Evolutionary conservation across 768 basidiomycete species (phyloP).

Genomic region (Leccinellum rugosiceps): DNA sequence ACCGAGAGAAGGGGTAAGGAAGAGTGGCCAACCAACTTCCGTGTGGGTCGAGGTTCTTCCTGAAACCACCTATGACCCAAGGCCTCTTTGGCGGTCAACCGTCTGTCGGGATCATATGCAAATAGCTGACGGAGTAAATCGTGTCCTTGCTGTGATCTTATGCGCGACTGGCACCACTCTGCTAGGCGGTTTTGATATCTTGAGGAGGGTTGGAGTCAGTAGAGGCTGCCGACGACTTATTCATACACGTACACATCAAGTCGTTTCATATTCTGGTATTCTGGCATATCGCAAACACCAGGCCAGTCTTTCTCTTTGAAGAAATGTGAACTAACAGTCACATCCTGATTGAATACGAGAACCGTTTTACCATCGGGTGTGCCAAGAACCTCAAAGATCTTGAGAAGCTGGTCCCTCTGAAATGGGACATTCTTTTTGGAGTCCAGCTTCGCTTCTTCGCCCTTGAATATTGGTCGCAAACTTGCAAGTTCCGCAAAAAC

Average conservation of each 20-base stretch:
- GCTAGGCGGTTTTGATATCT: constrained; percentile 60
- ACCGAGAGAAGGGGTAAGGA: background rate
- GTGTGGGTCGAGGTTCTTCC: constrained; percentile 82
- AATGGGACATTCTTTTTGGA: constrained; percentile 97
- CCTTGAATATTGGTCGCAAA: constrained; percentile 95
- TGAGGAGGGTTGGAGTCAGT: constrained; percentile 17
- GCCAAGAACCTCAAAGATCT: constrained; percentile 95
- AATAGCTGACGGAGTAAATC: constrained; percentile 87
- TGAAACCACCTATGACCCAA: constrained; percentile 88
- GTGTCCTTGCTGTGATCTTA: constrained; percentile 61
- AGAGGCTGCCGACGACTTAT: background rate
- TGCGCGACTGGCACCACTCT: constrained; percentile 72
- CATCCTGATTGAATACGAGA: background rate
- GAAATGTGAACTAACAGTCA: constrained; percentile 3
- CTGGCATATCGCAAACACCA: constrained; percentile 78
- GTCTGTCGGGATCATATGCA: constrained; percentile 83
- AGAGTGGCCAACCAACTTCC: constrained; percentile 58
- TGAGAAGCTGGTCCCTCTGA: constrained; percentile 90
- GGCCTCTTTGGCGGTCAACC: constrained; percentile 80
- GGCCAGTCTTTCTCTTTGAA: constrained; percentile 84
- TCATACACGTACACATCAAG: constrained; percentile 59
- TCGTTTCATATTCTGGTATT: constrained; percentile 78
- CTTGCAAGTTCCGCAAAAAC: constrained; percentile 96
- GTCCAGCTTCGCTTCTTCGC: constrained; percentile 97
- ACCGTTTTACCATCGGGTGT: constrained; percentile 66